These are phyloP conservation scores for Omphalotus olearius DNA, from an alignment of 1,284 basidiomycete genomes.

Conservation along the genomic window DNA sequence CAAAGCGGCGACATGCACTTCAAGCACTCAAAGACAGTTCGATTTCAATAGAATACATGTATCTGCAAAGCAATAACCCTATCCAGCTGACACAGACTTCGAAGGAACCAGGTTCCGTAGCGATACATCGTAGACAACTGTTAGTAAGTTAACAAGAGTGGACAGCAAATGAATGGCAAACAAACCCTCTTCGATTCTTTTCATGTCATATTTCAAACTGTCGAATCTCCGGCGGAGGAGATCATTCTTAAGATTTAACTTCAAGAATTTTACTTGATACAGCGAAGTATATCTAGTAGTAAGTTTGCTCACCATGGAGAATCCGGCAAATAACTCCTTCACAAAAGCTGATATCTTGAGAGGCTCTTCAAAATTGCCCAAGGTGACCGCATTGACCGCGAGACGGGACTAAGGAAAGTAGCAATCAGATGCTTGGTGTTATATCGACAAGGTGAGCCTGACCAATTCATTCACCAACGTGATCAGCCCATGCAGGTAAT, in stretches of 20 bases:
- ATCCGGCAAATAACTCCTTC: constrained; percentile 78
- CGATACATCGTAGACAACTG: constrained; percentile 84
- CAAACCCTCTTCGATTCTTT: constrained; percentile 85
- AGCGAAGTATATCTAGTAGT: background rate
- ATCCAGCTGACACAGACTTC: background rate
- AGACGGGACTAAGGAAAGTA: constrained; percentile 61
- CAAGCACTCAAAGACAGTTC: background rate
- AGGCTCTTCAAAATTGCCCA: constrained; percentile 79
- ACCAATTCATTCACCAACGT: constrained; percentile 81
- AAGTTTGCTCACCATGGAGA: constrained; percentile 59
- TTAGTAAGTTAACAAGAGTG: background rate
- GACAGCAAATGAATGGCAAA: constrained; percentile 10
- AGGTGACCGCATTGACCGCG: constrained; percentile 78
- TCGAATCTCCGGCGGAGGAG: constrained; percentile 74
- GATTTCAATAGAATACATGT: background rate
- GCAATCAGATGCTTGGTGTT: background rate
- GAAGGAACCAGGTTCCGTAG: constrained; percentile 58
- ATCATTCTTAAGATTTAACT: constrained; percentile 92
- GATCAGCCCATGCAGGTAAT: constrained; percentile 84
- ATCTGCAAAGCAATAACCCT: background rate
- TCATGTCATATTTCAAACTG: constrained; percentile 82
- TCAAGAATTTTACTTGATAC: constrained; percentile 15
- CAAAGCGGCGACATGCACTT: background rate
- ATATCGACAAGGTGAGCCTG: constrained; percentile 20
- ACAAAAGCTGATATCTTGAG: constrained; percentile 77